Evolutionary conservation across 495 filamentous ascomycete species (phyloP).

Genomic region (Penicillium canariense): DNA sequence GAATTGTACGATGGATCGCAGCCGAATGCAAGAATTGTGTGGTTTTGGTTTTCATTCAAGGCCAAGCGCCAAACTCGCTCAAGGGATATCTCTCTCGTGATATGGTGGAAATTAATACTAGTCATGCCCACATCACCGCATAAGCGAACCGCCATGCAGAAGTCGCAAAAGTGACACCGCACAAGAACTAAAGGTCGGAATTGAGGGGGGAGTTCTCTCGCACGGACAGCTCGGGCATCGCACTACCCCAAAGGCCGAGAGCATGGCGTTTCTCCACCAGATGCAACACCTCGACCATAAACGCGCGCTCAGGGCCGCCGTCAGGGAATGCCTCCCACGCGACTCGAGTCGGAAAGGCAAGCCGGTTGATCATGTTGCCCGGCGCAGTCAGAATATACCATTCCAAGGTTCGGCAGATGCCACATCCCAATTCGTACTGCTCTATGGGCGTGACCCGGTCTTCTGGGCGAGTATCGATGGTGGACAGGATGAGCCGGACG

Average conservation of each 20-base stretch:
- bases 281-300: conserved; percentile 38
- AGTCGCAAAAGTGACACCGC: background rate
- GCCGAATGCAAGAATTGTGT: background rate
- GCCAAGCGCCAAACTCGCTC: conserved; percentile 1
- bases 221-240: conserved; percentile 41
- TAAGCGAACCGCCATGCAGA: background rate
- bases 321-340: conserved; percentile 45
- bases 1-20: background rate
- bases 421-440: conserved; percentile 41
- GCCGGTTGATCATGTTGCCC: conserved; percentile 48
- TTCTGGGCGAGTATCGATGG: conserved; percentile 35
- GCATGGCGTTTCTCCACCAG: conserved; percentile 43
- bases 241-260: conserved; percentile 41
- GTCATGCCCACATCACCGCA: background rate
- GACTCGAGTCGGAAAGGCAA: conserved; percentile 43
- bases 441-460: conserved; percentile 34
- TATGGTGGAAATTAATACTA: background rate
- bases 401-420: conserved; percentile 42
- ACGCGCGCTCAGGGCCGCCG: conserved; percentile 36
- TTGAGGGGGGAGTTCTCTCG: conserved; percentile 27
- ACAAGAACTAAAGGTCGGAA: background rate
- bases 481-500: conserved; percentile 37
- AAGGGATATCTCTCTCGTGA: conserved; percentile 12
- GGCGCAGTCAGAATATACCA: conserved; percentile 42
- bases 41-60: background rate